Base-by-base conservation (phyloP, 208 protist species). In the Wallacemonas sp. region DNA sequence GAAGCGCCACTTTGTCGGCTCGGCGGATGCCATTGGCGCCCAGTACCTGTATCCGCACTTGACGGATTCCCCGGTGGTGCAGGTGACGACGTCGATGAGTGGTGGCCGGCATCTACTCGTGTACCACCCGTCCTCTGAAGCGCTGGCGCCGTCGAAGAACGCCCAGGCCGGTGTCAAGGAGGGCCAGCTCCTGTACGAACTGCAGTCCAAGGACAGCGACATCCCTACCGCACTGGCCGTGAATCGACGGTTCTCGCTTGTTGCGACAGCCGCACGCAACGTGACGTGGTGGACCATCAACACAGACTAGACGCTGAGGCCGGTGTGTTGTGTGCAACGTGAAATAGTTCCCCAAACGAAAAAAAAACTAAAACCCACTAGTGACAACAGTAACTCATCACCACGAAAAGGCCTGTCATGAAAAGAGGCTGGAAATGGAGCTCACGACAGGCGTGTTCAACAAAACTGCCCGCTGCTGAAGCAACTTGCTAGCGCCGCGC, bases 221-320 rank as follows among this genome's bases (percentile, higher is more conserved):
- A 70, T 83, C 26, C 83, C 85, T 27, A 71, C 88, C 2, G 80
- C 74, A 1, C 14, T 93, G 21, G 72, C 78, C 34, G 87, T 95
- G 38, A 93, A 93, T 64, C 71, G 74, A 36, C 72, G 81, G 12
- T 91, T 80, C 26, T 68, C 71, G 19, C 65, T 95, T 0, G 74
- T 90, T 17, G 83, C 81, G 12, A 88, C 80, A 1, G 84, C 85
- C 2, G 86, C 90, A 17, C 81, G 85, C 27, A 75, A 71, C 58
- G 74, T 93, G 2, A 95, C 90, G 24, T 95, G 84, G 90, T 95
- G 86, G 86, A 70, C 82, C 9, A 80, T 93, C 62, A 83, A 87
- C 49, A 65, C 67, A 47, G 54, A 58, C 30, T 58, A 30, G 17
- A 16, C 5, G 16, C 3, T 55, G 47, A 3, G 0, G 23, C 9